Percentiles rank a stretch among this genome's conserved stretches.
Conservation (phyloP, 306 rosid species). For the Lablab purpureus region DNA sequence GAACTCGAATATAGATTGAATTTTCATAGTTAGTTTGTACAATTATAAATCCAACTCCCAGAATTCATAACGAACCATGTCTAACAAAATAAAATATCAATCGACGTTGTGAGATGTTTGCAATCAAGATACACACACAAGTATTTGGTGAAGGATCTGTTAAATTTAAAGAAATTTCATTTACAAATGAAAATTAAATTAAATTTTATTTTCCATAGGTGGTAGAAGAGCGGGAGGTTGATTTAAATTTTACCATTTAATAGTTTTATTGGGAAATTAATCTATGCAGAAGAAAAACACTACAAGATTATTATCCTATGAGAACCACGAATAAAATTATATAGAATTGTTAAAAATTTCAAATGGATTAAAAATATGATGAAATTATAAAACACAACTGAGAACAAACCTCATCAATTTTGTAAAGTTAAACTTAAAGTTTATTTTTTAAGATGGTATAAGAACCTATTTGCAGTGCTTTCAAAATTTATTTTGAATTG, state of each 20-base stretch:
- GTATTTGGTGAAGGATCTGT: background rate
- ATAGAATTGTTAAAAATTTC: no score
- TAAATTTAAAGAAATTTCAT: slow-evolving; percentile 7
- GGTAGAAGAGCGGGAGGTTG: background rate
- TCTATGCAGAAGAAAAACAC: no score
- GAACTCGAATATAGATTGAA: slow-evolving; percentile 3
- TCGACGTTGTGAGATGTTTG: background rate
- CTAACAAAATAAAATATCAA: background rate
- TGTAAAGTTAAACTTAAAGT: no score
- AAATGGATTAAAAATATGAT: no score
- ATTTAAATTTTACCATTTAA: background rate
- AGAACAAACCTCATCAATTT: no score
- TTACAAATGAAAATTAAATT: background rate
- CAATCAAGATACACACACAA: background rate
- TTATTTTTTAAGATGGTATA: no score
- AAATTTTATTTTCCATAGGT: background rate
- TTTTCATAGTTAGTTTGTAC: background rate
- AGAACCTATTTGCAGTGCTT: no score
- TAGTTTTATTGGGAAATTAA: background rate
- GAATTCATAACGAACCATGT: background rate
- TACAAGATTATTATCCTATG: no score
- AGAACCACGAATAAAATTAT: background rate
- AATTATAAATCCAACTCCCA: slow-evolving; percentile 1
- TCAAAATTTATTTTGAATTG: background rate
- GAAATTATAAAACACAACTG: no score